Percentiles rank a stretch among this genome's conserved stretches.
These are phyloP conservation scores for Cladophialophora carrionii DNA, from an alignment of 2,329 filamentous ascomycete species.

Conservation along the genomic window DNA sequence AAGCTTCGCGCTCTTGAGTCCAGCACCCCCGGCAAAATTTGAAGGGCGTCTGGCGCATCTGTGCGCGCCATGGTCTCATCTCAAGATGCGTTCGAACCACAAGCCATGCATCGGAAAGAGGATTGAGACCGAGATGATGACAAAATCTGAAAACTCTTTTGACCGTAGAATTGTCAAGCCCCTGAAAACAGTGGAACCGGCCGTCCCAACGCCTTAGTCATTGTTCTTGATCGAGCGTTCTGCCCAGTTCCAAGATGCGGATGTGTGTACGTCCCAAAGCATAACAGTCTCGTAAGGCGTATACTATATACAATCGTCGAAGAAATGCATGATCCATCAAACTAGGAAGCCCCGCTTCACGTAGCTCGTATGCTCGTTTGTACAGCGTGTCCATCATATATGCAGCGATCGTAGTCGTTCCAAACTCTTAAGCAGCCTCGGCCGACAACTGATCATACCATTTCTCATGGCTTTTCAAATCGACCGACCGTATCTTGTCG, in stretches of 20 bases:
- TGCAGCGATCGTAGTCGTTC: background rate
- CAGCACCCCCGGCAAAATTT: too few relatives aligned
- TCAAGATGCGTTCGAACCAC: too few relatives aligned
- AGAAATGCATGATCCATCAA: constrained; percentile 1
- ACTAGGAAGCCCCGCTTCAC: background rate
- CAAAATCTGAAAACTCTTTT: too few relatives aligned
- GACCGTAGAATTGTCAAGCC: background rate
- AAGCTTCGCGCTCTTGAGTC: too few relatives aligned
- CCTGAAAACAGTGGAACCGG: background rate
- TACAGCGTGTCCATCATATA: constrained; percentile 1
- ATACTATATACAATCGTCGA: constrained; percentile 4
- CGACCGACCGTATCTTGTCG: constrained; percentile 61
- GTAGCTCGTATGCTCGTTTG: background rate
- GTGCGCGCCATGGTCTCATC: too few relatives aligned
- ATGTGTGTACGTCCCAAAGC: background rate
- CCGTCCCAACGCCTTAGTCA: background rate
- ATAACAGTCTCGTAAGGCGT: constrained; percentile 7
- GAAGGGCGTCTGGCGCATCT: too few relatives aligned
- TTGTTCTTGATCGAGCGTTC: background rate
- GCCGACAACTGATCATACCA: constrained; percentile 60
- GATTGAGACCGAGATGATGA: too few relatives aligned
- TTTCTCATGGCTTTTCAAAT: constrained; percentile 60
- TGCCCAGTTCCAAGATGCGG: background rate
- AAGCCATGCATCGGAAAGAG: too few relatives aligned
- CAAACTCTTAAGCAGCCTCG: constrained; percentile 15